Conservation (phyloP, 2,329 filamentous ascomycete genomes). For the Sporothrix schenckii region DNA sequence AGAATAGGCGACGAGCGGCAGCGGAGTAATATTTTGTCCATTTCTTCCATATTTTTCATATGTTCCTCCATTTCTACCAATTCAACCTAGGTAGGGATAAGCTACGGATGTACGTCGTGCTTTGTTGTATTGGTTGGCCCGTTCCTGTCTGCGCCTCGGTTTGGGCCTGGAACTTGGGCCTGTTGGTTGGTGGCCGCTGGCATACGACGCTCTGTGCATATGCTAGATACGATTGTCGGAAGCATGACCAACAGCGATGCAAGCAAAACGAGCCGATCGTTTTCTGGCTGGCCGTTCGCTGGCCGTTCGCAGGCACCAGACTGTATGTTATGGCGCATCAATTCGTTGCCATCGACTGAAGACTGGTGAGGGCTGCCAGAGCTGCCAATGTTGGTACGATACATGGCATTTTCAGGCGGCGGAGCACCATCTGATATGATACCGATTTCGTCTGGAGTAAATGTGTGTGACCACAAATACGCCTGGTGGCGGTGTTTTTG, state of each 20-base stretch:
- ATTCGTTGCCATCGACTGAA: neutral
- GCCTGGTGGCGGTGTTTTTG: conserved; percentile 8
- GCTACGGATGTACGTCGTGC: neutral
- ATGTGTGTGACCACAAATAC: conserved; percentile 4
- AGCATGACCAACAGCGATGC: neutral
- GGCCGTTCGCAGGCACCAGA: too few species aligned
- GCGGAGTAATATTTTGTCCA: conserved; percentile 12
- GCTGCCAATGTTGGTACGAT: neutral
- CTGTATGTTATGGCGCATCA: too few species aligned
- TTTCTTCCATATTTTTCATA: neutral
- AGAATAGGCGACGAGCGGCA: neutral
- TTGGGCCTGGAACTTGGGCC: neutral
- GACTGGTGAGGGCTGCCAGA: neutral
- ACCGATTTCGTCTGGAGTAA: conserved; percentile 13
- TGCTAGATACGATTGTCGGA: neutral
- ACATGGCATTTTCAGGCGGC: neutral
- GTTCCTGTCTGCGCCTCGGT: neutral
- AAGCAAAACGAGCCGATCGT: neutral
- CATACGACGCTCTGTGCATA: conserved; percentile 1
- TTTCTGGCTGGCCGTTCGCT: neutral
- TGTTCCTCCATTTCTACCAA: neutral
- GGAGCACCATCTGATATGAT: neutral
- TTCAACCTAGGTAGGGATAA: neutral
- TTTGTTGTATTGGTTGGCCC: neutral
- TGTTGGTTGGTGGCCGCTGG: conserved; percentile 6